A percentile compares a stretch with the other conserved stretches of the same genome.
Conservation (phyloP, 1,284 basidiomycete genomes). For the Cystobasidiaceae sp. region DNA sequence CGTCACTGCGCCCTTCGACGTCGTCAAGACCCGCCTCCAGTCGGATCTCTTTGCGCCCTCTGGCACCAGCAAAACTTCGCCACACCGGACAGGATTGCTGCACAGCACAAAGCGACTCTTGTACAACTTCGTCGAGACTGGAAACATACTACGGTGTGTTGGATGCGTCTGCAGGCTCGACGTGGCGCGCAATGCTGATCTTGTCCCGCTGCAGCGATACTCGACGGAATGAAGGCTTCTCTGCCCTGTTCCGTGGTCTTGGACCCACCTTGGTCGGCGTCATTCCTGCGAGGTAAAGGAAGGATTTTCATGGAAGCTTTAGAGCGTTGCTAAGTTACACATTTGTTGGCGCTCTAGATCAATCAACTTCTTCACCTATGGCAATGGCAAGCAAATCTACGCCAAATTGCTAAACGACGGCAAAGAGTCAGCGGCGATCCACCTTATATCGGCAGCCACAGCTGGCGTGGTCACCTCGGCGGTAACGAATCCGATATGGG, state of each 20-base stretch:
- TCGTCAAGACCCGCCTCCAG: slow-evolving; percentile 95
- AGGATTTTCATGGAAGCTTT: too few species aligned
- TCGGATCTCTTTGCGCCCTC: slow-evolving; percentile 62
- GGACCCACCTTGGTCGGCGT: slow-evolving; percentile 92
- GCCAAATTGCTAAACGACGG: slow-evolving; percentile 74
- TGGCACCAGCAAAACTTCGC: slow-evolving; percentile 20
- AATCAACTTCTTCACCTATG: slow-evolving; percentile 98
- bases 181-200: background rate
- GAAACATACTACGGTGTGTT: slow-evolving; percentile 73
- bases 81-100: slow-evolving; percentile 47
- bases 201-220: slow-evolving; percentile 60
- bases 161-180: background rate
- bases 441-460: slow-evolving; percentile 76
- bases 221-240: slow-evolving; percentile 79
- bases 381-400: slow-evolving; percentile 88
- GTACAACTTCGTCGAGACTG: slow-evolving; percentile 93
- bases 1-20: slow-evolving; percentile 93
- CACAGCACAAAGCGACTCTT: slow-evolving; percentile 57
- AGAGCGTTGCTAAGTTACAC: background rate
- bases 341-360: slow-evolving; percentile 48
- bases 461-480: slow-evolving; percentile 79
- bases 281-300: slow-evolving; percentile 71
- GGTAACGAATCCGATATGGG: slow-evolving; percentile 96
- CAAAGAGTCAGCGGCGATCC: slow-evolving; percentile 75
- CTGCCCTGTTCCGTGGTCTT: slow-evolving; percentile 89